Base-by-base conservation (phyloP, 2,329 filamentous ascomycete species). In the Ascochyta lentis region DNA sequence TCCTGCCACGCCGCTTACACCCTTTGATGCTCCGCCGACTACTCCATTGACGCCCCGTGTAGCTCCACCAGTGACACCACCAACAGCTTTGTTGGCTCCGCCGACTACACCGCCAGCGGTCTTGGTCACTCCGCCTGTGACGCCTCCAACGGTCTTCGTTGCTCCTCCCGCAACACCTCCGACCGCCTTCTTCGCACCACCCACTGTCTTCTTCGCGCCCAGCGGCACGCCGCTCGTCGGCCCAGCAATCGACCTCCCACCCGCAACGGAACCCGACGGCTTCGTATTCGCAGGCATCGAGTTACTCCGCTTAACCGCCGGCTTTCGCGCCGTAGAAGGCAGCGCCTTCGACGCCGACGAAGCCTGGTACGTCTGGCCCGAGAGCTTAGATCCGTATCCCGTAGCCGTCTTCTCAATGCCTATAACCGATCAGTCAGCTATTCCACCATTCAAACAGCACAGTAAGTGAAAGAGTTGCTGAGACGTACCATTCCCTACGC, bases 331-430 rank as follows among this genome's bases (percentile, higher is more conserved):
- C 33, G 69, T 70, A 1, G 68, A 68, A 0, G 68, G 68, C 7
- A 72, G 62, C 1, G 71, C 60, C 55, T 72, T 70, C n/a, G 64
- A 59, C 6, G 64, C 59, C 13, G 64, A 60, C 6, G 64, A 60
- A 2, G 68, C 49, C 37, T 69, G 49, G 55, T 72, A 69, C 4
- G 59, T 60, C 57, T 74, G 68, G 6, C 71, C 71, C 4, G 65
- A 59, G 42, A 75, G 70, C 26, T 66, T 59, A 8, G 56, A 52
- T 34, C 70, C 69, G 45, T 74, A 74, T 34, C 52, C 49, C 6
- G 67, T 67, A 7, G 69, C 71, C 49, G 65, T 66, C n/a, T 58
- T 63, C 53, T 76, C 71, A 47, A 76, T 63, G 23, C 66, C 73
- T 75, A 19, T 3, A 6, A 16, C n/a, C n/a, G 5, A 19, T 35